These are phyloP conservation scores for Coniochaeta sp. DNA, from an alignment of 2,329 filamentous ascomycete genomes.

Conservation along the genomic window DNA sequence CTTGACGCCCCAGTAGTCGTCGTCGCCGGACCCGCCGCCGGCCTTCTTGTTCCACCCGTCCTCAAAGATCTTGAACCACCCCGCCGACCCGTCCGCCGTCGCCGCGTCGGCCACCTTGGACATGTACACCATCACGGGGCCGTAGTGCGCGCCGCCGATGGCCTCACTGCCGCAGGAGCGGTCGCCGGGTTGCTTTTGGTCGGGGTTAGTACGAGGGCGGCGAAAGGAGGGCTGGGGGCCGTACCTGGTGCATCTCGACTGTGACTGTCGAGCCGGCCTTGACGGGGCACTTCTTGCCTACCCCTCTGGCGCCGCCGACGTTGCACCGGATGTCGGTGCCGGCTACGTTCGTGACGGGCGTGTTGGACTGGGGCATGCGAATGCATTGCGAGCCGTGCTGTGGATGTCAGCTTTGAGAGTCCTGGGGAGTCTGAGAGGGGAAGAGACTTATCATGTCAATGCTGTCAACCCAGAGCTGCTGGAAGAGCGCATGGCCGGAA, in stretches of 20 bases:
- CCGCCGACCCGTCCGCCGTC: conserved; percentile 31
- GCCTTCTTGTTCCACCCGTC: conserved; percentile 30
- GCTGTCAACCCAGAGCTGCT: conserved; percentile 40
- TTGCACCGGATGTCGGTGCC: conserved; percentile 34
- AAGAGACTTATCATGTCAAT: conserved; percentile 28
- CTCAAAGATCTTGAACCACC: conserved; percentile 47
- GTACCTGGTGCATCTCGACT: conserved; percentile 43
- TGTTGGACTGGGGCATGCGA: conserved; percentile 38
- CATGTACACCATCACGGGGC: conserved; percentile 45
- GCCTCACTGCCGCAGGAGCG: conserved; percentile 38
- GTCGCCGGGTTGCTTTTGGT: conserved; percentile 19
- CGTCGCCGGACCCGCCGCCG: conserved; percentile 26
- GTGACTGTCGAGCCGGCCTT: conserved; percentile 36
- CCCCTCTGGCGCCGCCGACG: conserved; percentile 21
- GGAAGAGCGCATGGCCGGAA: conserved; percentile 42
- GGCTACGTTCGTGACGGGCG: conserved; percentile 34
- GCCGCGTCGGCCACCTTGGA: conserved; percentile 40
- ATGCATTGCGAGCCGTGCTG: conserved; percentile 30
- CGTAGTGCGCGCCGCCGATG: conserved; percentile 47
- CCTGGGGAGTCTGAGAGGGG: too few species aligned
- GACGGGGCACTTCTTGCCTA: conserved; percentile 32
- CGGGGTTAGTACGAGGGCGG: neutral
- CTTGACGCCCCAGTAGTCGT: conserved; percentile 38
- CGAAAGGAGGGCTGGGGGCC: neutral
- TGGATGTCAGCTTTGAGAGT: neutral